Conservation (phyloP, 2,329 filamentous ascomycete genomes). For the Calonectria hawksworthii region DNA sequence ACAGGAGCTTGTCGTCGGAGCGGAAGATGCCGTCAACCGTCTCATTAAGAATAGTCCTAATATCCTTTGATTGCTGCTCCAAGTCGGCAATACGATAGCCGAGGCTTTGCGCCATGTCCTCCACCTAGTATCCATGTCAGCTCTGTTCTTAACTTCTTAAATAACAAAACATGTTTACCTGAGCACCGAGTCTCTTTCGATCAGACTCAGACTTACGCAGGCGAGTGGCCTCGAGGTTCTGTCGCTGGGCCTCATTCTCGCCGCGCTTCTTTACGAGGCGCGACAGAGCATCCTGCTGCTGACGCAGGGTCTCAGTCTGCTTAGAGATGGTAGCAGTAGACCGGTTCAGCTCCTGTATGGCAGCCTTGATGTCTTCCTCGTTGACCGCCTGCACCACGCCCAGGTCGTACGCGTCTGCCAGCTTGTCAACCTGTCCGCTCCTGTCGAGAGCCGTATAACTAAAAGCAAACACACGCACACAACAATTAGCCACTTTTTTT, state of each 20-base stretch:
- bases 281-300: conserved; percentile 73
- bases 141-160: background rate
- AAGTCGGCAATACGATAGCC: conserved; percentile 62
- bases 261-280: conserved; percentile 60
- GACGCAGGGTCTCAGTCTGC: conserved; percentile 72
- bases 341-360: conserved; percentile 73
- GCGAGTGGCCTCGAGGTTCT: conserved; percentile 46
- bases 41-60: conserved; percentile 61
- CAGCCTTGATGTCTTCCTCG: conserved; percentile 72
- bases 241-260: conserved; percentile 47
- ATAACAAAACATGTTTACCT: conserved; percentile 50
- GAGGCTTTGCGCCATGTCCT: conserved; percentile 63
- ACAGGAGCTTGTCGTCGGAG: conserved; percentile 75
- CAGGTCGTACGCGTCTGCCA: conserved; percentile 62
- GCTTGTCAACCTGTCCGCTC: conserved; percentile 61
- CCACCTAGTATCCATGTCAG: conserved; percentile 54
- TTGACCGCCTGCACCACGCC: conserved; percentile 64
- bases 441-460: conserved; percentile 66
- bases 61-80: conserved; percentile 64
- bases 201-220: conserved; percentile 52
- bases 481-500: conserved; percentile 25
- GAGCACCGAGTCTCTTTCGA: conserved; percentile 56
- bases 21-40: conserved; percentile 65
- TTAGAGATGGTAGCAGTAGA: conserved; percentile 75
- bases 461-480: conserved; percentile 1